Conservation (phyloP, 31 red algal species). For the Endocladia muricata region DNA sequence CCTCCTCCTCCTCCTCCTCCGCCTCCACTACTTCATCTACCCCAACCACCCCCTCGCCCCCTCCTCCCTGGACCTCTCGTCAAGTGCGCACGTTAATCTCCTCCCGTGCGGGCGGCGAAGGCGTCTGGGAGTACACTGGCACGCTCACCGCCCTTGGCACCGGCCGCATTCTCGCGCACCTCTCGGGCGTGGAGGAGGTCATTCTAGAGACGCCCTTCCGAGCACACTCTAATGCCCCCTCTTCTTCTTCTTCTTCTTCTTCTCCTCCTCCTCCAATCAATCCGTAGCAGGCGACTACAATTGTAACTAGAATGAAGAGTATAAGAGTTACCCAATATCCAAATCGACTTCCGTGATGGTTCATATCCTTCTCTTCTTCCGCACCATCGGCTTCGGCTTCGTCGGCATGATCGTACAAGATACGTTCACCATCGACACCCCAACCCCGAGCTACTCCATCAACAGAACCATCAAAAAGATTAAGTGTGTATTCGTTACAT, state of each 20-base stretch:
- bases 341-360: no score
- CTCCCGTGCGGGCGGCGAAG: neutral
- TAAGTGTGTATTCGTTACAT: no score
- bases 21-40: neutral
- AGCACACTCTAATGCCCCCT: no score
- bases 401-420: no score
- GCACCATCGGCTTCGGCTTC: no score
- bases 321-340: no score
- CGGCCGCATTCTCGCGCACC: slow-evolving; percentile 8
- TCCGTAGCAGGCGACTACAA: no score
- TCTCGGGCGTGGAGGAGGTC: slow-evolving; percentile 17
- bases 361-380: neutral
- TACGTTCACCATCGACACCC: no score
- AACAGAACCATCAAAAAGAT: no score
- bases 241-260: no score
- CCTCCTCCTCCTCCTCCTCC: neutral
- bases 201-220: neutral
- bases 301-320: no score
- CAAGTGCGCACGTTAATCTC: neutral
- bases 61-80: neutral
- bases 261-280: neutral
- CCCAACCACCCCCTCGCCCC: neutral
- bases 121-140: slow-evolving; percentile 7
- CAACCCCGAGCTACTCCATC: no score
- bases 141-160: slow-evolving; percentile 3